Conservation (phyloP, 768 basidiomycete genomes). For the Leccinum subgranulosum region DNA sequence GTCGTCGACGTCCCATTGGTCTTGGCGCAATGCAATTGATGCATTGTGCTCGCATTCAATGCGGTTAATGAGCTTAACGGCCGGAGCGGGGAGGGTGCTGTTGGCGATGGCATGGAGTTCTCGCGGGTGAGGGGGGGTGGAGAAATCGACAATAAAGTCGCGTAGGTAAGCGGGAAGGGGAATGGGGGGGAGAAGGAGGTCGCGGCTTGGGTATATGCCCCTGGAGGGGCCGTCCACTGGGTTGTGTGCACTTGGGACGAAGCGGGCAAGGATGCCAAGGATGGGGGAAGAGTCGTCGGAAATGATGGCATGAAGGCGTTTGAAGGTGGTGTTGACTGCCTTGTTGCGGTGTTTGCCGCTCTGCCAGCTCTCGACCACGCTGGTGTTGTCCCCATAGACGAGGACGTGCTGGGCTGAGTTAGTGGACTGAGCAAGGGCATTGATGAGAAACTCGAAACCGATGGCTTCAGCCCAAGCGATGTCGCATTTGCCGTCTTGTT, state of each 20-base stretch:
- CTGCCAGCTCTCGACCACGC: not conserved
- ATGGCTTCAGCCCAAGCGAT: too few species aligned
- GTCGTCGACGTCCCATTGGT: not conserved
- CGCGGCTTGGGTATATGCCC: not conserved
- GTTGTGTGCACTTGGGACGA: not conserved
- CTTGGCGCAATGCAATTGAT: not conserved
- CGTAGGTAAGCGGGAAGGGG: not conserved
- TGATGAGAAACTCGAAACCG: too few species aligned
- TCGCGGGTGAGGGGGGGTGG: not conserved
- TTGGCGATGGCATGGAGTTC: not conserved
- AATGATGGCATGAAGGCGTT: not conserved
- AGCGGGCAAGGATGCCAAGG: not conserved
- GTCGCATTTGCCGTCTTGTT: too few species aligned
- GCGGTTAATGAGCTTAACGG: not conserved
- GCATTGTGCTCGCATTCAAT: not conserved
- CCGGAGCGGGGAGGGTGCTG: not conserved
- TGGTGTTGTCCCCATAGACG: too few species aligned
- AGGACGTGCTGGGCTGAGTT: too few species aligned
- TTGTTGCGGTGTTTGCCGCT: not conserved
- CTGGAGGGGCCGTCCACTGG: not conserved
- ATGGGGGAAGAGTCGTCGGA: not conserved
- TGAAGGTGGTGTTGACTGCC: not conserved
- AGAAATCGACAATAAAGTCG: not conserved
- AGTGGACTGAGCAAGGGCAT: too few species aligned
- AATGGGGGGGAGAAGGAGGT: not conserved